These are phyloP conservation scores for Neofusicoccum sp. DNA, from an alignment of 2,329 filamentous ascomycete species.

Conservation along the genomic window DNA sequence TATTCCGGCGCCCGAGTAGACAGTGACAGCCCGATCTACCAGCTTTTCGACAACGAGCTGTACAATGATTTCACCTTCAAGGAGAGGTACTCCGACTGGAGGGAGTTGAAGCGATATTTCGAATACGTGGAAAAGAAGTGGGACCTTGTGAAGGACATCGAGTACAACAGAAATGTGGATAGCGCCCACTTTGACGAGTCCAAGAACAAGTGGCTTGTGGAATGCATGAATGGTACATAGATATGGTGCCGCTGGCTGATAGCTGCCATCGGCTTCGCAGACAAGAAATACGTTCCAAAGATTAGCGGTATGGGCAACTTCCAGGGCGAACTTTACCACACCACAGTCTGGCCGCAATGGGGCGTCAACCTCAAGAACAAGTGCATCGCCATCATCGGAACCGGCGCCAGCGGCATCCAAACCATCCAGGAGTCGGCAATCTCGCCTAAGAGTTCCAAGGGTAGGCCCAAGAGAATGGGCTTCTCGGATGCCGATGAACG, in stretches of 20 bases:
- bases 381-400: conserved; percentile 18
- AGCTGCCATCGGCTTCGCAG: conserved; percentile 38
- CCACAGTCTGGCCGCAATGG: conserved; percentile 7
- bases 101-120: conserved; percentile 29
- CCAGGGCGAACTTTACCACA: conserved; percentile 8
- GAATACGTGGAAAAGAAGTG: conserved; percentile 27
- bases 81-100: conserved; percentile 26
- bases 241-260: conserved; percentile 44
- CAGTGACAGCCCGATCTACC: conserved; percentile 31
- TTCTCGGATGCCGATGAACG: too few relatives aligned
- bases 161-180: conserved; percentile 45
- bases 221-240: conserved; percentile 45
- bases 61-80: conserved; percentile 25
- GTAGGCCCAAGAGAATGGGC: too few relatives aligned
- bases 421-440: conserved; percentile 25
- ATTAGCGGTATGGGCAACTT: conserved; percentile 29
- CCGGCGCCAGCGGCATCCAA: conserved; percentile 16
- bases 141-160: conserved; percentile 26
- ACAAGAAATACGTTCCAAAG: conserved; percentile 33
- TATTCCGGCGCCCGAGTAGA: conserved; percentile 35
- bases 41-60: conserved; percentile 30
- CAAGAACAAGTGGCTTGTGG: conserved; percentile 38
- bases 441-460: conserved; percentile 24
- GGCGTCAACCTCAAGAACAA: conserved; percentile 12
- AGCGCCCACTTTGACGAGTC: conserved; percentile 42